Evolutionary conservation across 495 filamentous ascomycete genomes (phyloP).

Genomic region (Penicillium coffeae): DNA sequence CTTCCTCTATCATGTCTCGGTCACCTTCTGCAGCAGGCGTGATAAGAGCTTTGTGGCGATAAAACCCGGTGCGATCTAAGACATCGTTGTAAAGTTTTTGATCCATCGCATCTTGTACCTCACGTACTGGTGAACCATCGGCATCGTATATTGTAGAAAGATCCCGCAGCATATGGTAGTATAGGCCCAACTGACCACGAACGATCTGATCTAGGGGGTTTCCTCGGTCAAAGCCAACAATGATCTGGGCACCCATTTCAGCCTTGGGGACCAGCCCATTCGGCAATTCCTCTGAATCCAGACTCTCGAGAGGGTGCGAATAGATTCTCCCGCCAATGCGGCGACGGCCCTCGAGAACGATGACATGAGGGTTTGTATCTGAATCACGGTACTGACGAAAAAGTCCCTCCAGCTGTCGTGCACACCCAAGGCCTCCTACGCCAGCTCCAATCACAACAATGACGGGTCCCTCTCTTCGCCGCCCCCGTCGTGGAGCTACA

Average conservation of each 20-base stretch:
- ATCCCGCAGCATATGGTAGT: constrained; percentile 78
- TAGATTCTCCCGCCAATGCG: constrained; percentile 93
- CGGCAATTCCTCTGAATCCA: constrained; percentile 43
- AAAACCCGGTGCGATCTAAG: constrained; percentile 82
- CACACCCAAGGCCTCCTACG: constrained; percentile 87
- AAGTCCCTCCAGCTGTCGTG: constrained; percentile 82
- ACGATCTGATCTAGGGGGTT: constrained; percentile 91
- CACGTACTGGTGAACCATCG: constrained; percentile 76
- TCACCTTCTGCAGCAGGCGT: constrained; percentile 78
- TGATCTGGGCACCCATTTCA: constrained; percentile 95
- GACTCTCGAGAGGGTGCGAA: constrained; percentile 75
- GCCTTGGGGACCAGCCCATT: constrained; percentile 65
- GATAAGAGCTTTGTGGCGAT: constrained; percentile 69
- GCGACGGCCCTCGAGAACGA: constrained; percentile 82
- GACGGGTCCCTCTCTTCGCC: constrained; percentile 52
- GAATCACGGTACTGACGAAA: constrained; percentile 70
- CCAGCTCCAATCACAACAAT: constrained; percentile 92
- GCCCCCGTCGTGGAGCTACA: constrained; percentile 39
- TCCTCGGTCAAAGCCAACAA: constrained; percentile 92
- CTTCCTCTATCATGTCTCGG: constrained; percentile 74
- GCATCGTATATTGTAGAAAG: constrained; percentile 87
- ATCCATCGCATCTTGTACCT: constrained; percentile 73
- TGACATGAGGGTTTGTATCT: constrained; percentile 64
- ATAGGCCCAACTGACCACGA: constrained; percentile 83
- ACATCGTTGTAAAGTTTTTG: constrained; percentile 93